Evolutionary conservation across 768 basidiomycete genomes (phyloP), one percentile per base, ranked within the genome.

Genomic region (Strobilomyces echinocephalus): DNA sequence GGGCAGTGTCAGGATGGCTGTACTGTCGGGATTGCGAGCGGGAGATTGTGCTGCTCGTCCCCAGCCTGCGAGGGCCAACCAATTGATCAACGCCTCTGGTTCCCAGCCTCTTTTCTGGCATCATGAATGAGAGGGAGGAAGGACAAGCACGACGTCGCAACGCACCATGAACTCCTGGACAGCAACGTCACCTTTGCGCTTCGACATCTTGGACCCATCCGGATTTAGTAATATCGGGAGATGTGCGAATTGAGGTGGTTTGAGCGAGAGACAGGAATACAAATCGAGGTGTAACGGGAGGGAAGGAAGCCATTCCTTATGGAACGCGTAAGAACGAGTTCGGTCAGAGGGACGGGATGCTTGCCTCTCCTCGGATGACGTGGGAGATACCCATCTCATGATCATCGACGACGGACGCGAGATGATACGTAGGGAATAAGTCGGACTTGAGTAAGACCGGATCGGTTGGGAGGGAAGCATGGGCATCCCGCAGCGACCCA

Each of bases 361-460:
- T 28, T 52, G 86, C 94, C 80, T 97, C 95, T 46, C 97, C 97
- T 26, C 97, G 83, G 1, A 98, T 72, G 5, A 98, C 95, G 70
- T 98, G 97, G 0, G 93, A 91, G 21, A 99, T 91, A 1, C 85
- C 86, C 97, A 99, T 99, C 61, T 86, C 83, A 61, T 93, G 84
- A 70, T 99, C 97, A 60, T 99, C 97, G 0, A 95, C 91, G 0
- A 98, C 91, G 20, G 86, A 94, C 0, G 97, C 95, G 5, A 99
- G 79, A 59, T 98, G 97, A 66, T 99, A 99, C 0, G 95, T 98
- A 6, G 97, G 97, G 67, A 88, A 95, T 1, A 82, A 74, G 67
- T 99, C 97, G 1, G 89, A 86, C 69, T 99, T 98, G 55, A 98
- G 75, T 4, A 98, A 74, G 42, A 98, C 82, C 21, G 94, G 92